phyloP scores from a whole-genome alignment of 352 stramenopile genomes.

The Thalassiosira livingstoniorum region DNA sequence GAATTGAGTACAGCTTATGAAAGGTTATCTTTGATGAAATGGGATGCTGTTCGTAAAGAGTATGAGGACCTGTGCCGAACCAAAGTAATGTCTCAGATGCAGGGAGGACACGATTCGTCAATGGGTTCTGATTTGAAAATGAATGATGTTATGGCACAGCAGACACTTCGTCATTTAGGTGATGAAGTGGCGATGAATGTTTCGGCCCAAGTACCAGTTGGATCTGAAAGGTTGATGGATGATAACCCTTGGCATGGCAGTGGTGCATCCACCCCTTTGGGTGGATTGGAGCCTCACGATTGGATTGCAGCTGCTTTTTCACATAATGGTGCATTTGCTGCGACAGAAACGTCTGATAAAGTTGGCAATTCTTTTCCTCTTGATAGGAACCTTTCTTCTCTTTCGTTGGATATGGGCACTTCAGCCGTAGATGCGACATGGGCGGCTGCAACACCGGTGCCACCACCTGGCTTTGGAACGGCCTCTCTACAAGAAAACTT shows the following conservation, averaged over 20 bases:
- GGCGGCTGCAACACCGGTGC: neutral
- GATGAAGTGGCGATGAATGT: constrained; percentile 2
- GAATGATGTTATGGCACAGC: neutral
- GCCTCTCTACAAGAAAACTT: neutral
- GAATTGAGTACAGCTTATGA: constrained; percentile 46
- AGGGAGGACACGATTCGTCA: neutral
- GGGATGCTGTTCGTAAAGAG: constrained; percentile 39
- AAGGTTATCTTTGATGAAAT: constrained; percentile 45
- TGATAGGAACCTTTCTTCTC: neutral
- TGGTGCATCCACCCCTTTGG: neutral
- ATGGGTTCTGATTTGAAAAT: neutral
- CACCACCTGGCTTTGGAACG: constrained; percentile 17
- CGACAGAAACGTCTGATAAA: constrained; percentile 9
- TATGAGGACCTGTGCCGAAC: constrained; percentile 31
- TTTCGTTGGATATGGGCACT: neutral
- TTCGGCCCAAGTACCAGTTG: neutral
- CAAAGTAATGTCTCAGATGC: neutral
- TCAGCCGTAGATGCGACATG: neutral
- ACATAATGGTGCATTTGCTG: constrained; percentile 24
- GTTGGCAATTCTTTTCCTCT: constrained; percentile 1
- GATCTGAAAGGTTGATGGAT: constrained; percentile 8
- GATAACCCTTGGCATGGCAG: constrained; percentile 17
- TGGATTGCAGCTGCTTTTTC: constrained; percentile 43
- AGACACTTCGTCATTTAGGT: constrained; percentile 1
- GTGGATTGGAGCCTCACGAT: constrained; percentile 28